A percentile compares a stretch with the other conserved stretches of the same genome.
Conservation (phyloP, 1,284 basidiomycete species). For the Ceratobasidium sp. region DNA sequence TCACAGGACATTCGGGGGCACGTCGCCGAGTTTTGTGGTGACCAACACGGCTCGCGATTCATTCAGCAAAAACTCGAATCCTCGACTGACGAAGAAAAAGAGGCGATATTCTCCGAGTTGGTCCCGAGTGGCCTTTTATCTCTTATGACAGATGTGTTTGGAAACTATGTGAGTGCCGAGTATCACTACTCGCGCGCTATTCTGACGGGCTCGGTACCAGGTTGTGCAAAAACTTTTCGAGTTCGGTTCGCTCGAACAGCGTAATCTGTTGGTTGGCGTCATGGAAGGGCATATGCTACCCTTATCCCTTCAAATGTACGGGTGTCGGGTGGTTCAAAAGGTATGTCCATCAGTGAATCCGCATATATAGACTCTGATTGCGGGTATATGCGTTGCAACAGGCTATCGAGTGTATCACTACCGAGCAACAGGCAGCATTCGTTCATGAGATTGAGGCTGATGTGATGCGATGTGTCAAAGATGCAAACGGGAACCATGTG, state of each 20-base stretch:
- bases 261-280: slow-evolving; percentile 75
- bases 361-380: too few relatives aligned
- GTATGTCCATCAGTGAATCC: slow-evolving; percentile 57
- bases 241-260: slow-evolving; percentile 84
- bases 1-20: slow-evolving; percentile 86
- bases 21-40: slow-evolving; percentile 92
- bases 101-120: slow-evolving; percentile 91
- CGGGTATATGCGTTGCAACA: slow-evolving; percentile 55
- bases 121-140: slow-evolving; percentile 80
- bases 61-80: slow-evolving; percentile 88
- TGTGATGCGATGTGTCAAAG: slow-evolving; percentile 89
- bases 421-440: slow-evolving; percentile 83
- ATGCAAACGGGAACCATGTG: slow-evolving; percentile 97
- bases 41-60: slow-evolving; percentile 94
- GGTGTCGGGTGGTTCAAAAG: slow-evolving; percentile 93
- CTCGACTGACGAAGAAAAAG: slow-evolving; percentile 82
- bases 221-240: slow-evolving; percentile 97
- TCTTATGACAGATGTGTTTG: slow-evolving; percentile 95
- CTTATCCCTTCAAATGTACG: slow-evolving; percentile 94
- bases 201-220: slow-evolving; percentile 58
- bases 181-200: slow-evolving; percentile 11
- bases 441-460: slow-evolving; percentile 86
- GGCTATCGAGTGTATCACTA: slow-evolving; percentile 87
- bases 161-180: slow-evolving; percentile 85
- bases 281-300: slow-evolving; percentile 86